Conservation (phyloP, 257 asterid species). For the Linderniella brevidens region DNA sequence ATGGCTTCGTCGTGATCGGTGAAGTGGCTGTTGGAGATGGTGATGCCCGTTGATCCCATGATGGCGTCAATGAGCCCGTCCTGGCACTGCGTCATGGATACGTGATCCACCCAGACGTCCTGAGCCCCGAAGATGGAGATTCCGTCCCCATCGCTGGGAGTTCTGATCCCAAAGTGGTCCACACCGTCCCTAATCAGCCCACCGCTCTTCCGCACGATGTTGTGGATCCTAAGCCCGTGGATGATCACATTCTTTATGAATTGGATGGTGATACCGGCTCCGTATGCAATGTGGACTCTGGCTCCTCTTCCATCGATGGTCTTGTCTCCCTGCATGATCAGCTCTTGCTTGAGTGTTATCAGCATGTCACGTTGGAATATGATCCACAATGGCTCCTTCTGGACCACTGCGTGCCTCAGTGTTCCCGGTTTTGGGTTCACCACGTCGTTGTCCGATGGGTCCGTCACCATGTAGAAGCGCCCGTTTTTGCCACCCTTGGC, state of each 20-base stretch:
- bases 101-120: conserved; percentile 46
- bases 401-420: conserved; percentile 35
- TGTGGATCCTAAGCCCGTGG: conserved; percentile 25
- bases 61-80: conserved; percentile 54
- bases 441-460: conserved; percentile 31
- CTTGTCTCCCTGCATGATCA: conserved; percentile 39
- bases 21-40: conserved; percentile 52
- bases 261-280: conserved; percentile 44
- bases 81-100: conserved; percentile 28
- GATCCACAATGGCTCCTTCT: conserved; percentile 42
- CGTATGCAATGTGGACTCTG: conserved; percentile 26
- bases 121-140: conserved; percentile 33
- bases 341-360: conserved; percentile 29
- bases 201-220: conserved; percentile 25
- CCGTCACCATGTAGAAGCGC: conserved; percentile 26
- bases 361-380: conserved; percentile 20
- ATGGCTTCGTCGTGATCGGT: conserved; percentile 40
- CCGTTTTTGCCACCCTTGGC: conserved; percentile 46
- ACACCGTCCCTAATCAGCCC: conserved; percentile 37
- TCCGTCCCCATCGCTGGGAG: conserved; percentile 40
- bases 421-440: conserved; percentile 43
- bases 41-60: conserved; percentile 40
- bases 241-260: conserved; percentile 28
- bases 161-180: conserved; percentile 23
- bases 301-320: conserved; percentile 58